These are phyloP conservation scores for Mycena floridula DNA, from an alignment of 768 basidiomycete species.

Conservation along the genomic window DNA sequence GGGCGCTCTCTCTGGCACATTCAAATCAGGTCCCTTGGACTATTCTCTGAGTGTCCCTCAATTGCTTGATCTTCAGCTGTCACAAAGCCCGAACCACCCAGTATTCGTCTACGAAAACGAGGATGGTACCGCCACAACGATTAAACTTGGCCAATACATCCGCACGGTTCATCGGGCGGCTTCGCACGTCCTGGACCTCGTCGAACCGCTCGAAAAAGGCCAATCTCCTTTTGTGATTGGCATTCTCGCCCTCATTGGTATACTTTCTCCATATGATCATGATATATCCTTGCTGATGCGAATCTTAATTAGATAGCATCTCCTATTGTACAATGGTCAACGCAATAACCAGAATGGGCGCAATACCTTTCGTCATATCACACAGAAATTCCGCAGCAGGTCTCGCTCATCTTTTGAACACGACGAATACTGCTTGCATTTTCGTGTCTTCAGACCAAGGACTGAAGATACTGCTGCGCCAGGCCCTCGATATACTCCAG, in stretches of 20 bases:
- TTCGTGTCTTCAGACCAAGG: conserved; percentile 8
- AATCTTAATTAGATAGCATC: conserved; percentile 11
- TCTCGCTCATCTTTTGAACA: conserved; percentile 18
- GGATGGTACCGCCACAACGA: conserved; percentile 8
- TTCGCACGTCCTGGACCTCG: conserved; percentile 4
- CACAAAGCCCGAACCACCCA: conserved; percentile 17
- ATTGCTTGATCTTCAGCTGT: conserved; percentile 13
- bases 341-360: conserved; percentile 6
- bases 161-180: conserved; percentile 19
- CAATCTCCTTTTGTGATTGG: conserved; percentile 13
- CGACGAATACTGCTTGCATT: conserved; percentile 9
- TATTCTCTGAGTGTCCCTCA: conserved; percentile 16
- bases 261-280: not conserved
- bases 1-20: conserved; percentile 10
- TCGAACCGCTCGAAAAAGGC: not conserved
- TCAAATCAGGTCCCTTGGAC: conserved; percentile 13
- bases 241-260: conserved; percentile 4
- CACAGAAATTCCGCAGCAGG: conserved; percentile 24
- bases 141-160: conserved; percentile 21
- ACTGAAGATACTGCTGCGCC: conserved; percentile 3
- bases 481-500: not conserved
- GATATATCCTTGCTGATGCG: not conserved
- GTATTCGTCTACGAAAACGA: conserved; percentile 11
- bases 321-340: conserved; percentile 6
- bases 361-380: conserved; percentile 25